Percentiles rank a stretch among this genome's conserved stretches.
phyloP scores from a whole-genome alignment of 169 alveolate species.

The Eimeria sp. region DNA sequence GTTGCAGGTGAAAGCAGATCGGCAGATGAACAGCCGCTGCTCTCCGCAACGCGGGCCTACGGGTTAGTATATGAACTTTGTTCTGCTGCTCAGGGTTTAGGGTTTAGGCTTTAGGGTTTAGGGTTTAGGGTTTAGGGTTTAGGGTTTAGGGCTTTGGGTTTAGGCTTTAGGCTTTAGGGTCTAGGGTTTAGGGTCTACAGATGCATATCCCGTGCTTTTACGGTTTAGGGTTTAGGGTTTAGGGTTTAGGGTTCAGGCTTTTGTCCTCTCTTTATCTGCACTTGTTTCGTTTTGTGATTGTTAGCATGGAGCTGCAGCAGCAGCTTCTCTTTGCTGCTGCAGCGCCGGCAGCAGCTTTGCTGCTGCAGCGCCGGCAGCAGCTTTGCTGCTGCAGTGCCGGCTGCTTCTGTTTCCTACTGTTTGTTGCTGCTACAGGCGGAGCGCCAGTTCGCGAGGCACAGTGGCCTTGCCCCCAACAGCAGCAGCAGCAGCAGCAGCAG shows the following conservation, averaged over 20 bases:
- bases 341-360: background rate
- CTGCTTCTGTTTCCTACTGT: background rate
- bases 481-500: background rate
- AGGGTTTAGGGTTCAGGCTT: background rate
- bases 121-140: background rate
- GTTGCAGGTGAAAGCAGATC: background rate
- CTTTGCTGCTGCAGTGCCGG: background rate
- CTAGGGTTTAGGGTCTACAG: background rate
- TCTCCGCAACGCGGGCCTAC: constrained; percentile 20
- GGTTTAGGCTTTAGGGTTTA: background rate
- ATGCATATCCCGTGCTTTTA: no score
- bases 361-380: background rate
- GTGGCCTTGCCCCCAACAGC: background rate
- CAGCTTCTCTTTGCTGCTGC: background rate
- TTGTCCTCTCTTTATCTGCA: background rate
- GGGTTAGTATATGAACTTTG: background rate
- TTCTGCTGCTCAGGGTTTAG: background rate
- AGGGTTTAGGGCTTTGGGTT: background rate
- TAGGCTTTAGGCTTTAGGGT: background rate
- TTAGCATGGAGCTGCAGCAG: background rate
- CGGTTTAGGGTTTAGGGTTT: background rate
- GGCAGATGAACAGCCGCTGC: background rate
- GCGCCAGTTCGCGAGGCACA: constrained; percentile 4
- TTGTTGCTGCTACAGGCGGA: constrained; percentile 17
- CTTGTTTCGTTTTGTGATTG: background rate